Evolutionary conservation across 768 basidiomycete genomes (phyloP).

Genomic region (Hortiboletus campestris): DNA sequence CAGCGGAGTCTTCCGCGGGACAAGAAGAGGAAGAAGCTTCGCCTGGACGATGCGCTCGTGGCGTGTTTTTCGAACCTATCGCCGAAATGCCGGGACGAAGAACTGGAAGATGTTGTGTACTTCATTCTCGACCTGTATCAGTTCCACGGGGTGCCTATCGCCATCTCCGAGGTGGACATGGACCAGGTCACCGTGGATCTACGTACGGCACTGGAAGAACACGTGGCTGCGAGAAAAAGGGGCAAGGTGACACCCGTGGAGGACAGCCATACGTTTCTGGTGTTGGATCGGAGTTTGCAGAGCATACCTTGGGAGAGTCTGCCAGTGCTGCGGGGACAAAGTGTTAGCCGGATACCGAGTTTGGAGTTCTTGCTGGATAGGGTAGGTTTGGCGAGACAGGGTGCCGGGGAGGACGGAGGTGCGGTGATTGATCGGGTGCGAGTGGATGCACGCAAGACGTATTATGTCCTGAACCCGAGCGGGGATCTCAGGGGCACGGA

Average conservation of each 20-base stretch:
- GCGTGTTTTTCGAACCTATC: constrained; percentile 84
- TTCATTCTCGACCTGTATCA: constrained; percentile 94
- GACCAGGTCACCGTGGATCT: constrained; percentile 89
- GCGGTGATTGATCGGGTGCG: constrained; percentile 43
- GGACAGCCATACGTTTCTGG: constrained; percentile 80
- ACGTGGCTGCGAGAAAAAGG: constrained; percentile 41
- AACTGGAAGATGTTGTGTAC: constrained; percentile 92
- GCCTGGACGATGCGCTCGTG: constrained; percentile 72
- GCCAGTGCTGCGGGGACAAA: constrained; percentile 77
- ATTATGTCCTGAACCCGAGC: constrained; percentile 88
- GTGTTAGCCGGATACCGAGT: constrained; percentile 91
- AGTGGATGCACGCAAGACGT: constrained; percentile 69
- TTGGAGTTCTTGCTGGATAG: constrained; percentile 87
- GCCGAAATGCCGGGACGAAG: constrained; percentile 84
- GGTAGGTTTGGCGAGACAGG: constrained; percentile 55
- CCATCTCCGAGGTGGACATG: constrained; percentile 88
- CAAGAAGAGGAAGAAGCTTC: constrained; percentile 54
- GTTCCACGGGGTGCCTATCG: constrained; percentile 86
- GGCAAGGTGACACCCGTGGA: constrained; percentile 27
- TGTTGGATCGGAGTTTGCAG: constrained; percentile 87
- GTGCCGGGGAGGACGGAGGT: constrained; percentile 12
- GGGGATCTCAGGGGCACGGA: constrained; percentile 87
- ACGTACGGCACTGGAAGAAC: constrained; percentile 71
- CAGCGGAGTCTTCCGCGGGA: constrained; percentile 62
- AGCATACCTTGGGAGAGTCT: constrained; percentile 95